These are phyloP conservation scores for Tulasnella sp. DNA, from an alignment of 768 basidiomycete species.

Conservation along the genomic window DNA sequence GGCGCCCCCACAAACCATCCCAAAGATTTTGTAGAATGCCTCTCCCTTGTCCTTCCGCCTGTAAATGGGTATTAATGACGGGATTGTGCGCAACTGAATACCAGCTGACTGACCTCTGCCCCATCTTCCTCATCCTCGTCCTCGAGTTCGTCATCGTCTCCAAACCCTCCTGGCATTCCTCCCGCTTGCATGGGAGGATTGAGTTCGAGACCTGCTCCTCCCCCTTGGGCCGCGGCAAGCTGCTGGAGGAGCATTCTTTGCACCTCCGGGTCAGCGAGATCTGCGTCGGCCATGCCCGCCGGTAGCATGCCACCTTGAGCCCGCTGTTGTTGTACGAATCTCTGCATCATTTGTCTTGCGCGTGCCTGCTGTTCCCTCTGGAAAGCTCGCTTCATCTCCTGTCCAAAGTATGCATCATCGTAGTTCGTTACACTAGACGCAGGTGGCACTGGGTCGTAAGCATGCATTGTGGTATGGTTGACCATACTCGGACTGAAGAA, in stretches of 20 bases:
- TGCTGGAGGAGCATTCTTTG: conserved; percentile 6
- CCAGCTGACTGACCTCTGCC: neutral
- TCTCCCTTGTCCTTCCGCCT: conserved; percentile 1
- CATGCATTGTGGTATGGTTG: conserved; percentile 51
- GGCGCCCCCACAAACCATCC: conserved; percentile 17
- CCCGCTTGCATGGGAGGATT: neutral
- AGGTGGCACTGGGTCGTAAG: conserved; percentile 88
- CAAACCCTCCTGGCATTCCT: neutral
- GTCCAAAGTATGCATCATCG: conserved; percentile 66
- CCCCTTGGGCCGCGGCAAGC: neutral
- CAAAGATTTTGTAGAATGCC: conserved; percentile 2
- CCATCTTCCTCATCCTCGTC: neutral
- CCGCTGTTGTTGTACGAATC: neutral
- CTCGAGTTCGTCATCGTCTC: neutral
- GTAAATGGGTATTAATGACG: neutral
- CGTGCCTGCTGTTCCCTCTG: conserved; percentile 6
- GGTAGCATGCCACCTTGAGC: neutral
- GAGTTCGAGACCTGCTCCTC: neutral
- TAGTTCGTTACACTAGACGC: conserved; percentile 56
- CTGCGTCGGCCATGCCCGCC: neutral
- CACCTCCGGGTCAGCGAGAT: neutral
- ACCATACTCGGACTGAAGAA: conserved; percentile 65
- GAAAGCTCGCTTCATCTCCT: neutral
- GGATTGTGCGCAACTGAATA: neutral
- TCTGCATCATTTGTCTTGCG: conserved; percentile 4